Evolutionary conservation across 1,139 yeast genomes (phyloP).

Genomic region (Geotrichum bryndzae): DNA sequence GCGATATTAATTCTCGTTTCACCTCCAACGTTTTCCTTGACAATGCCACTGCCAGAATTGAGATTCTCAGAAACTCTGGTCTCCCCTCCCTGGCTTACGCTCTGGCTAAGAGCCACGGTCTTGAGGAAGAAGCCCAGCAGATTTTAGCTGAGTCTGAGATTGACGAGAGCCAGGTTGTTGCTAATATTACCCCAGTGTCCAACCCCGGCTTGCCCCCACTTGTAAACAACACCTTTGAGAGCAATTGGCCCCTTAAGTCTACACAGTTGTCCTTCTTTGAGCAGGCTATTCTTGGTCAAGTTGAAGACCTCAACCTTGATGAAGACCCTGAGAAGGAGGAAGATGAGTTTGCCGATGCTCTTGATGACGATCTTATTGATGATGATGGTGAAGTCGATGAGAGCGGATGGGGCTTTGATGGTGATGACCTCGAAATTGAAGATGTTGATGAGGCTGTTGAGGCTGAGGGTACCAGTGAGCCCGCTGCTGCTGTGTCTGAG

Average conservation of each 20-base stretch:
- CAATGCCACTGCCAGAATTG: conserved; percentile 69
- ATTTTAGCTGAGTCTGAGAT: conserved; percentile 61
- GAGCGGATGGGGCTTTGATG: conserved; percentile 36
- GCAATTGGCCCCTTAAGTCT: conserved; percentile 78
- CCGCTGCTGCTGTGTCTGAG: conserved; percentile 48
- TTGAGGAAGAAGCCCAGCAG: conserved; percentile 63
- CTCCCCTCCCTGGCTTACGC: conserved; percentile 88
- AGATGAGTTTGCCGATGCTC: conserved; percentile 25
- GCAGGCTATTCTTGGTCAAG: conserved; percentile 71
- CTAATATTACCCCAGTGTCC: conserved; percentile 42
- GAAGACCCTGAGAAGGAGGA: conserved; percentile 33
- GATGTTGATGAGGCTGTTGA: conserved; percentile 40
- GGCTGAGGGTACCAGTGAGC: conserved; percentile 39
- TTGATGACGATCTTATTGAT: conserved; percentile 33
- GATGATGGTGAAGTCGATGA: conserved; percentile 24
- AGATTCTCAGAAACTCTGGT: conserved; percentile 70
- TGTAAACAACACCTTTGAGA: conserved; percentile 41
- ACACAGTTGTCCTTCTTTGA: conserved; percentile 76
- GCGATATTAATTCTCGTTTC: conserved; percentile 71
- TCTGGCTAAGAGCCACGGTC: conserved; percentile 81
- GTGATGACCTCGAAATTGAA: conserved; percentile 60
- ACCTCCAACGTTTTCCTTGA: conserved; percentile 78
- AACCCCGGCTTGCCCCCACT: conserved; percentile 43
- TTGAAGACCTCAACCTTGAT: conserved; percentile 57
- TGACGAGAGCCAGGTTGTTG: conserved; percentile 55